Conservation (phyloP, 257 asterid genomes). For the Capsicum rhomboideum region DNA sequence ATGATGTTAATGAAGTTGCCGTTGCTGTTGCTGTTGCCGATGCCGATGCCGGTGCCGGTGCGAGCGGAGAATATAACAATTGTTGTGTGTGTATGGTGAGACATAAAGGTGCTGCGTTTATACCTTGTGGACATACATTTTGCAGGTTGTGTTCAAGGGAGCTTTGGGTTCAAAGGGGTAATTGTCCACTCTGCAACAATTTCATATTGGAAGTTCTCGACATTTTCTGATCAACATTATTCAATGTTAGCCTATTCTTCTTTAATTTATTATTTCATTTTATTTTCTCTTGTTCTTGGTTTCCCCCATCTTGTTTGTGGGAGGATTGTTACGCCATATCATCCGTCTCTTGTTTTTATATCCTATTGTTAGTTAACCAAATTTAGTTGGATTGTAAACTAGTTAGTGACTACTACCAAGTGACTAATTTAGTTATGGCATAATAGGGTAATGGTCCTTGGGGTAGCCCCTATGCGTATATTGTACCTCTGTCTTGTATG, state of each 20-base stretch:
- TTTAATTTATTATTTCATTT: not conserved
- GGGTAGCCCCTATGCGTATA: not conserved
- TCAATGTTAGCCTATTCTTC: not conserved
- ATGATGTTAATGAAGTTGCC: slow-evolving; percentile 28
- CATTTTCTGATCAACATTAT: slow-evolving; percentile 36
- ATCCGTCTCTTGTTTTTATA: not conserved
- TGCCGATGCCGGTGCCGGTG: not conserved
- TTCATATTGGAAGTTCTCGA: slow-evolving; percentile 82
- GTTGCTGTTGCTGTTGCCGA: slow-evolving; percentile 21
- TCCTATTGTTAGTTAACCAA: not conserved
- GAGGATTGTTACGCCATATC: not conserved
- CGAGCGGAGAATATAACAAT: slow-evolving; percentile 12
- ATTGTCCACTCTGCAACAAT: slow-evolving; percentile 89
- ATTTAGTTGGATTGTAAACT: not conserved
- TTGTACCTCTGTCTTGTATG: not conserved
- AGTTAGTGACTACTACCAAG: not conserved
- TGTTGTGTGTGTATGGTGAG: slow-evolving; percentile 82
- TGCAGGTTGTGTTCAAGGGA: slow-evolving; percentile 80
- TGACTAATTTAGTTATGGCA: not conserved
- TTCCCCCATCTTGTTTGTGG: not conserved
- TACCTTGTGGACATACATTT: slow-evolving; percentile 70
- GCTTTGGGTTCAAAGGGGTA: slow-evolving; percentile 71
- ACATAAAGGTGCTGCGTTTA: slow-evolving; percentile 70
- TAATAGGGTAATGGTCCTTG: not conserved
- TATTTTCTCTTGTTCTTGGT: not conserved